A percentile compares a stretch with the other conserved stretches of the same genome.
These are phyloP conservation scores for Thymus mandschuricus DNA, from an alignment of 257 asterid genomes.

Conservation along the genomic window DNA sequence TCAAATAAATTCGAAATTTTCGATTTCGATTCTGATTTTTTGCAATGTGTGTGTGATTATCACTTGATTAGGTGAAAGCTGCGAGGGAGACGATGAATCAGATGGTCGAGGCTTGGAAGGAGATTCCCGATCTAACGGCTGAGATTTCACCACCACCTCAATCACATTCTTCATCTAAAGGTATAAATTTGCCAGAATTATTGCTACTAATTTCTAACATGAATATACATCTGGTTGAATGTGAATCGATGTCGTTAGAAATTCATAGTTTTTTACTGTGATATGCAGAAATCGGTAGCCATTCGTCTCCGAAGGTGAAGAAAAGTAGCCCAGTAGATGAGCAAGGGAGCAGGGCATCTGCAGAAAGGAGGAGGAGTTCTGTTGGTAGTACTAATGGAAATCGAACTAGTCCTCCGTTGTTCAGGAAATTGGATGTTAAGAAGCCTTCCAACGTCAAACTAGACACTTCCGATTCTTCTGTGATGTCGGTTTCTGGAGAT, in stretches of 20 bases:
- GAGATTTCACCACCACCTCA: constrained; percentile 39
- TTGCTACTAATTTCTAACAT: too few relatives aligned
- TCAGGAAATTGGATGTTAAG: constrained; percentile 64
- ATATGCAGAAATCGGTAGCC: constrained; percentile 47
- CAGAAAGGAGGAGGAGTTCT: constrained; percentile 44
- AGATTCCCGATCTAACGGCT: constrained; percentile 55
- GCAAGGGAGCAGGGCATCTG: constrained; percentile 40
- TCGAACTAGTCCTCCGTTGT: constrained; percentile 57
- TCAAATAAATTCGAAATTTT: too few relatives aligned
- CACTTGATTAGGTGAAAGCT: constrained; percentile 55
- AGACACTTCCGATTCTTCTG: constrained; percentile 34
- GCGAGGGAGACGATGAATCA: constrained; percentile 66
- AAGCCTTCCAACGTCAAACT: constrained; percentile 44
- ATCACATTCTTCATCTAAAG: constrained; percentile 53
- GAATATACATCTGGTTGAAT: too few relatives aligned
- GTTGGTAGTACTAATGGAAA: constrained; percentile 35
- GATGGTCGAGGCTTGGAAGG: constrained; percentile 68
- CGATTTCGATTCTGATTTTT: not conserved
- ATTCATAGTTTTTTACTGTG: not conserved
- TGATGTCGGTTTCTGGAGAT: constrained; percentile 36
- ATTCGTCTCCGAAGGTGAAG: constrained; percentile 45
- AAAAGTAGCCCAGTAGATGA: constrained; percentile 33
- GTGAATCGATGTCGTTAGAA: not conserved
- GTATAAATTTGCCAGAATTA: constrained; percentile 30
- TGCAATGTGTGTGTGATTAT: constrained; percentile 2